phyloP scores from a whole-genome alignment of 2,329 filamentous ascomycete species.

The Epichloe typhina region DNA sequence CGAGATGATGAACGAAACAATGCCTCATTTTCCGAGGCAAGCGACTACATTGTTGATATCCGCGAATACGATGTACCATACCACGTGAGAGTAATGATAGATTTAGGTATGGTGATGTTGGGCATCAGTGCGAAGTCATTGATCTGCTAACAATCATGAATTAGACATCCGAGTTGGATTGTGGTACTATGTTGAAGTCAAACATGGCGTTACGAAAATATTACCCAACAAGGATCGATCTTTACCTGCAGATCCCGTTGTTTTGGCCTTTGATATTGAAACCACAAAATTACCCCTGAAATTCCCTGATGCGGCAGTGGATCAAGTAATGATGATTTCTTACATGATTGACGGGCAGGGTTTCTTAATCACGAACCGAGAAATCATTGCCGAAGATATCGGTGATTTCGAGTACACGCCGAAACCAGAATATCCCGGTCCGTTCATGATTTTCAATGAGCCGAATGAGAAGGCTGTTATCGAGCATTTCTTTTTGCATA shows the following conservation, averaged over 20 bases:
- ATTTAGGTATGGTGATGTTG: conserved; percentile 49
- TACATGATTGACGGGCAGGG: conserved; percentile 99
- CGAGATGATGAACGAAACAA: conserved; percentile 70
- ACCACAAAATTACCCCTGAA: conserved; percentile 93
- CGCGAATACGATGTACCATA: conserved; percentile 99
- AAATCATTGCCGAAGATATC: conserved; percentile 96
- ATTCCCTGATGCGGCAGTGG: conserved; percentile 86
- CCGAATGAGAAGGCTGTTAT: conserved; percentile 78
- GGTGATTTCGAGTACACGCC: conserved; percentile 97
- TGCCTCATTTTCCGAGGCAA: conserved; percentile 68
- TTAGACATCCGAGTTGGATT: conserved; percentile 86
- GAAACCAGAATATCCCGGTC: conserved; percentile 86
- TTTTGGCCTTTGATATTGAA: conserved; percentile 98
- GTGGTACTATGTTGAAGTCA: conserved; percentile 93
- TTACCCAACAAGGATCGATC: conserved; percentile 77
- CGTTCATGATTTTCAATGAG: conserved; percentile 98
- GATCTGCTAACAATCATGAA: conserved; percentile 12
- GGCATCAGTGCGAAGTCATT: neutral
- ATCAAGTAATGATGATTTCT: conserved; percentile 99
- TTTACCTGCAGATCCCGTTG: conserved; percentile 86
- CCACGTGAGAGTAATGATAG: conserved; percentile 96
- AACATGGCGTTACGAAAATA: conserved; percentile 77
- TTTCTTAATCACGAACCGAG: conserved; percentile 93
- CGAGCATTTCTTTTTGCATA: conserved; percentile 87
- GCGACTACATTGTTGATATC: conserved; percentile 96